phyloP scores from a whole-genome alignment of 192 early-diverging fungal genomes.

The Coemansia sp. region DNA sequence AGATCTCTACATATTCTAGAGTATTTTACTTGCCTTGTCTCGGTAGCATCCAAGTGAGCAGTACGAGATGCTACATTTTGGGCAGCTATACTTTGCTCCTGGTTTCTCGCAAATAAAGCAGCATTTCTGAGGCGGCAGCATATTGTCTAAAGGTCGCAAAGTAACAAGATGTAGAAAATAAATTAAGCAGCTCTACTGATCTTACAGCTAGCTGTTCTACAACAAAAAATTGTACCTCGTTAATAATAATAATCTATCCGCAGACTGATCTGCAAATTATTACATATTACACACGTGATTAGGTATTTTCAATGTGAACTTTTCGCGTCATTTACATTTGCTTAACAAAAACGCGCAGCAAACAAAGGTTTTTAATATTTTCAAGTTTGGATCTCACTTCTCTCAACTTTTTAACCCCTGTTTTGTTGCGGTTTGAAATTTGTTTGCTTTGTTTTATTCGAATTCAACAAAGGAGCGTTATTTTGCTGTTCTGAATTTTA shows the following conservation, averaged over 20 bases:
- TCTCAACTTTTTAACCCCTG: not conserved
- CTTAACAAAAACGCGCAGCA: constrained; percentile 2
- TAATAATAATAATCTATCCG: not conserved
- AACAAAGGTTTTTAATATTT: not conserved
- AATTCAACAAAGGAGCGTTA: not conserved
- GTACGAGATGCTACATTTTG: constrained; percentile 41
- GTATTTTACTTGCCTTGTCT: constrained; percentile 26
- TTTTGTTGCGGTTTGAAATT: not conserved
- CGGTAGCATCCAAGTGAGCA: constrained; percentile 50
- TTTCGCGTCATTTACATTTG: not conserved
- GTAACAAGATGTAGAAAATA: no score
- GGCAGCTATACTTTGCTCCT: constrained; percentile 48
- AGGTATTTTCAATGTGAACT: not conserved
- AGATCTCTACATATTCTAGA: not conserved
- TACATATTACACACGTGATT: not conserved
- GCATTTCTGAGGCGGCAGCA: not conserved
- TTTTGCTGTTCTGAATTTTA: not conserved
- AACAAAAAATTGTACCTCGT: not conserved
- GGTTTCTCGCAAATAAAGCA: constrained; percentile 38
- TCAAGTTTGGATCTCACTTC: not conserved
- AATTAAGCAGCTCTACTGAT: no score
- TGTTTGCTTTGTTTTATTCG: not conserved
- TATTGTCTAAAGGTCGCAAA: not conserved
- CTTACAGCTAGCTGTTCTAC: no score
- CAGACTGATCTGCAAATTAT: not conserved